These are phyloP conservation scores for Yueomyces sinensis DNA, from an alignment of 805 yeast species.

Conservation along the genomic window DNA sequence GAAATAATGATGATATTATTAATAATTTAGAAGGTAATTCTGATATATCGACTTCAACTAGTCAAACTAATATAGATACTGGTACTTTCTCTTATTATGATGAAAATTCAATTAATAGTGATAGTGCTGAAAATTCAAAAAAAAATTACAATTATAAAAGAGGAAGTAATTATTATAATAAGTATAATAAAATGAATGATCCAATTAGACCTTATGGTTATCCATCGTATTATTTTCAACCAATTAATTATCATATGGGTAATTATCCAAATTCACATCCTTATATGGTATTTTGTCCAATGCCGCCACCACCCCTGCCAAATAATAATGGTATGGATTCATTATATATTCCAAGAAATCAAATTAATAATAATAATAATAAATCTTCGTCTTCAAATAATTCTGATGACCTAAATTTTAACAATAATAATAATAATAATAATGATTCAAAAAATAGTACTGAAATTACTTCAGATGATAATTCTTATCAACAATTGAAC, in stretches of 20 bases:
- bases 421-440: no score
- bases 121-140: not conserved
- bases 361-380: no score
- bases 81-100: not conserved
- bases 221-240: slow-evolving; percentile 20
- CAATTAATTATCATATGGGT: slow-evolving; percentile 14
- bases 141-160: slow-evolving; percentile 7
- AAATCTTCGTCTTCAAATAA: no score
- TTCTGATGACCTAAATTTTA: no score
- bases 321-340: slow-evolving; percentile 4
- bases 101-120: not conserved
- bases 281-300: slow-evolving; percentile 21
- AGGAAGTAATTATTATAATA: slow-evolving; percentile 2
- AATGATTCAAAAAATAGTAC: no score
- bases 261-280: slow-evolving; percentile 10
- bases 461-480: not conserved
- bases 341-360: not conserved
- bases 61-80: not conserved
- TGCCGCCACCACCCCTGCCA: slow-evolving; percentile 22
- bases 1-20: slow-evolving; percentile 3
- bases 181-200: slow-evolving; percentile 6
- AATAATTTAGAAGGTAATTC: slow-evolving; percentile 2
- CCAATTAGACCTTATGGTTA: slow-evolving; percentile 13
- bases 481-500: no score
- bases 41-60: not conserved